Evolutionary conservation across 352 stramenopile species (phyloP), one percentile per base, ranked within the genome.

Genomic region (Lagenidium sp.): DNA sequence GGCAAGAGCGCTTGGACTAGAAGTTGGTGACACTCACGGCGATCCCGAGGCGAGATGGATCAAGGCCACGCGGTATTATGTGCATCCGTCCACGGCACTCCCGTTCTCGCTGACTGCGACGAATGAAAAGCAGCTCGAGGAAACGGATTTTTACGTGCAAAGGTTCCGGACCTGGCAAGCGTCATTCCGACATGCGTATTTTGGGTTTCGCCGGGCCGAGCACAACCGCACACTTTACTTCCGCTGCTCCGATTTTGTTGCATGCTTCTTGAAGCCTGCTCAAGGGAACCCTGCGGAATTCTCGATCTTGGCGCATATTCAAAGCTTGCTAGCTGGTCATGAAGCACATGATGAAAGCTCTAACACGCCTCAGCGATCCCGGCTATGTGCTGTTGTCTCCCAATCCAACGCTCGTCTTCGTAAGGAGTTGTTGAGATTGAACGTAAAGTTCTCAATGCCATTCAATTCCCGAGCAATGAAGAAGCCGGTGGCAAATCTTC

Each of bases 101-200:
- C 74, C 77, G 8, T 46, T 63, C 11, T 83, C 59, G 8, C 54
- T 83, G n/a, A 57, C 68, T 3, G 54, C 64, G 4, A 64, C 65
- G 26, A 72, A 64, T 12, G 67, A 81, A 34, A 70, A 81, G 30
- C 67, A 81, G 34, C 22, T 57, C 3, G 53, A 62, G 28, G 53
- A 62, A 25, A 50, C 30, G 21, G 55, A 58, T 13, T 89, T 84
- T 41, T 81, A 82, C n/a, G 55, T 58, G 11, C 44, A 68, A 6
- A 60, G 77, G 1, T 69, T 81, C 44, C 55, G 65, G 12, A 62
- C 63, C 4, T 90, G 77, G 77, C 74, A 87, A 41, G 61, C 78
- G 20, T 56, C 74, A 16, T 84, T 90, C 46, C 74, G 65, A 19
- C 58, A 85, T 28, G 57, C 72, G 18, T 90, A 90, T 47, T 68